Evolutionary conservation across 78 protist species (phyloP).

Genomic region (Dictyostelium citrinum): DNA sequence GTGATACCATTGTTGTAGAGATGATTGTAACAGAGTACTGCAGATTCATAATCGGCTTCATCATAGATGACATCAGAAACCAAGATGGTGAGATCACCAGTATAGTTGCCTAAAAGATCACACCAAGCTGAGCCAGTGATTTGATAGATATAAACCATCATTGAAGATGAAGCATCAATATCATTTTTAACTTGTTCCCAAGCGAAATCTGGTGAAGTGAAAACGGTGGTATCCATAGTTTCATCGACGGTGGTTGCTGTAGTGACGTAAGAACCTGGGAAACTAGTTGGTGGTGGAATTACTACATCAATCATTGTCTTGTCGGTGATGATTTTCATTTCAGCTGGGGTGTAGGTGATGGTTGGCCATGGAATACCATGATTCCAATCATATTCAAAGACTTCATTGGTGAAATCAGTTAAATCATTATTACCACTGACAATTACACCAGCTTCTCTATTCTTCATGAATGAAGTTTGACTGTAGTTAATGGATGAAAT

Average conservation of each 20-base stretch:
- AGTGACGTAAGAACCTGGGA: slow-evolving; percentile 46
- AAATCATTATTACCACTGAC: background rate
- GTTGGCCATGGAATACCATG: slow-evolving; percentile 38
- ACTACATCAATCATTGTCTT: background rate
- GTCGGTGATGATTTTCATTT: slow-evolving; percentile 65
- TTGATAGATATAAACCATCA: slow-evolving; percentile 76
- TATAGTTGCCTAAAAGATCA: slow-evolving; percentile 53
- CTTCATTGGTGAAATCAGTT: background rate
- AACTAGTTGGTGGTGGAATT: slow-evolving; percentile 46
- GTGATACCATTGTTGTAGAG: slow-evolving; percentile 45
- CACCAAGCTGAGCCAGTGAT: slow-evolving; percentile 70
- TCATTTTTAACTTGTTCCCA: slow-evolving; percentile 16
- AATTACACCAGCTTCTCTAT: slow-evolving; percentile 83
- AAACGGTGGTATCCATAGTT: background rate
- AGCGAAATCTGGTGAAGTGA: slow-evolving; percentile 82
- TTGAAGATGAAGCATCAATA: slow-evolving; percentile 7
- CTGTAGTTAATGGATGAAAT: slow-evolving; percentile 80
- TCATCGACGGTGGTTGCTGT: slow-evolving; percentile 1
- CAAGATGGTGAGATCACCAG: slow-evolving; percentile 50
- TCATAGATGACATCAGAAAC: slow-evolving; percentile 73
- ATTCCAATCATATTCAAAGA: slow-evolving; percentile 75
- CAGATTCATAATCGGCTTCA: slow-evolving; percentile 45
- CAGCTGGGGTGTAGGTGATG: slow-evolving; percentile 14
- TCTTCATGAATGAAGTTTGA: slow-evolving; percentile 79
- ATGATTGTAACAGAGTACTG: slow-evolving; percentile 51